These are phyloP conservation scores for Drosera spatulata DNA, from an alignment of 179 eudicot species.

Conservation along the genomic window DNA sequence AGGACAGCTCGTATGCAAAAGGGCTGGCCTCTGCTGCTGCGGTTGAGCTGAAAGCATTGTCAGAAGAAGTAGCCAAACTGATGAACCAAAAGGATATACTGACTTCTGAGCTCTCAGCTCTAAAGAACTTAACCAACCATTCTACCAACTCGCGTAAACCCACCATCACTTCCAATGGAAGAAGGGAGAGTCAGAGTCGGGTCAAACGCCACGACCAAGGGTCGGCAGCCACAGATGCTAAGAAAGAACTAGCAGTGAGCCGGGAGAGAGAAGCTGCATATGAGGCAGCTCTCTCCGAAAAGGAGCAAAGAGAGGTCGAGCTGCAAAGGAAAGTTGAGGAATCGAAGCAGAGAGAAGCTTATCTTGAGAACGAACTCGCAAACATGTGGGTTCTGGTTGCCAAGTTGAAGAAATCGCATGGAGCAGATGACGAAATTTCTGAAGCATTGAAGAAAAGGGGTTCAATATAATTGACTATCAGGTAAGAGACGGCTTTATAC, in stretches of 20 bases:
- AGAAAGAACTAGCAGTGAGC: constrained; percentile 63
- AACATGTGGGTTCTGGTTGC: constrained; percentile 99
- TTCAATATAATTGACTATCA: not conserved
- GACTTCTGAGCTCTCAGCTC: constrained; percentile 54
- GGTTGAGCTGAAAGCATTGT: constrained; percentile 85
- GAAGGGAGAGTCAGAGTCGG: constrained; percentile 37
- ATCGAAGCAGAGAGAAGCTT: constrained; percentile 90
- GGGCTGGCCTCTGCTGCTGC: constrained; percentile 99
- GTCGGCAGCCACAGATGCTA: constrained; percentile 38
- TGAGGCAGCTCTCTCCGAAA: constrained; percentile 74
- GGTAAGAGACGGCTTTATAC: not conserved
- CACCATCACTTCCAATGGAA: constrained; percentile 42
- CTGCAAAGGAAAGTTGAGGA: constrained; percentile 69
- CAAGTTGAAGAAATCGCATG: constrained; percentile 82
- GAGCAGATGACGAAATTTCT: constrained; percentile 40
- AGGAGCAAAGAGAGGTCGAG: constrained; percentile 64
- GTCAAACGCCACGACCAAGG: constrained; percentile 57
- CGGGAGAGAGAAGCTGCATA: constrained; percentile 71
- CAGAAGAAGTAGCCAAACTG: constrained; percentile 92
- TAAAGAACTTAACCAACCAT: constrained; percentile 48
- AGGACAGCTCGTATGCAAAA: constrained; percentile 95
- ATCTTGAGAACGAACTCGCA: constrained; percentile 94
- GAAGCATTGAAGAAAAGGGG: not conserved
- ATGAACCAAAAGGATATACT: constrained; percentile 87
- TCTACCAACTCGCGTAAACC: constrained; percentile 44